Conservation (phyloP, 768 basidiomycete species). For the Termitomyces bulborhizus region DNA sequence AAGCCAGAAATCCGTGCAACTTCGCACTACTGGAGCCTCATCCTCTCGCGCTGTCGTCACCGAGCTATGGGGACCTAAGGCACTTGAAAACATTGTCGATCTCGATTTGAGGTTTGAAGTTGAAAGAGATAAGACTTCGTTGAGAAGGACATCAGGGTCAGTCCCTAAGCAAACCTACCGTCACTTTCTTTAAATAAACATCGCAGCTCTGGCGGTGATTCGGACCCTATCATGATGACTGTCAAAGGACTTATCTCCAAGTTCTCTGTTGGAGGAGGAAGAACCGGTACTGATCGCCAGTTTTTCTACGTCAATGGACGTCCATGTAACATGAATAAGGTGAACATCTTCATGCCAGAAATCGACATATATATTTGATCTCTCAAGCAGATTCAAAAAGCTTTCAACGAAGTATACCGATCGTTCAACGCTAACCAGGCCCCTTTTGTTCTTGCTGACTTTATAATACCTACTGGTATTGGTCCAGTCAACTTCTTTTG, state of each 20-base stretch:
- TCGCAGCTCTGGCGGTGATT: slow-evolving; percentile 9
- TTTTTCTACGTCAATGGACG: slow-evolving; percentile 92
- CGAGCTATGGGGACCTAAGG: slow-evolving; percentile 81
- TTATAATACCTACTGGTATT: slow-evolving; percentile 74
- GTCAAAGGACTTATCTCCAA: slow-evolving; percentile 83
- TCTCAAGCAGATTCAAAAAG: slow-evolving; percentile 64
- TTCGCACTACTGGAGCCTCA: slow-evolving; percentile 66
- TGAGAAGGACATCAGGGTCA: slow-evolving; percentile 30
- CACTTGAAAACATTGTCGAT: slow-evolving; percentile 67
- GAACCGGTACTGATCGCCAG: slow-evolving; percentile 79
- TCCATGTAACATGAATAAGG: slow-evolving; percentile 78
- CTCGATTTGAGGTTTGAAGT: slow-evolving; percentile 68
- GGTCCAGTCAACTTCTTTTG: not conserved
- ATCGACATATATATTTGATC: not conserved
- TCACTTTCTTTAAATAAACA: not conserved
- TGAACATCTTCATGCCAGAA: slow-evolving; percentile 16
- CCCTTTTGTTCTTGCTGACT: slow-evolving; percentile 81
- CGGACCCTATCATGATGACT: slow-evolving; percentile 32
- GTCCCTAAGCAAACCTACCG: not conserved
- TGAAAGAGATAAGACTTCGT: slow-evolving; percentile 49
- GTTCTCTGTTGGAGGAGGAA: slow-evolving; percentile 67
- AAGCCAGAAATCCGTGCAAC: slow-evolving; percentile 60
- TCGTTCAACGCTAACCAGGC: slow-evolving; percentile 67
- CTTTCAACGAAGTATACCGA: slow-evolving; percentile 89
- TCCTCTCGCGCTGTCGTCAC: slow-evolving; percentile 59